Evolutionary conservation across 495 filamentous ascomycete genomes (phyloP).

Genomic region (Emericellopsis terricola): DNA sequence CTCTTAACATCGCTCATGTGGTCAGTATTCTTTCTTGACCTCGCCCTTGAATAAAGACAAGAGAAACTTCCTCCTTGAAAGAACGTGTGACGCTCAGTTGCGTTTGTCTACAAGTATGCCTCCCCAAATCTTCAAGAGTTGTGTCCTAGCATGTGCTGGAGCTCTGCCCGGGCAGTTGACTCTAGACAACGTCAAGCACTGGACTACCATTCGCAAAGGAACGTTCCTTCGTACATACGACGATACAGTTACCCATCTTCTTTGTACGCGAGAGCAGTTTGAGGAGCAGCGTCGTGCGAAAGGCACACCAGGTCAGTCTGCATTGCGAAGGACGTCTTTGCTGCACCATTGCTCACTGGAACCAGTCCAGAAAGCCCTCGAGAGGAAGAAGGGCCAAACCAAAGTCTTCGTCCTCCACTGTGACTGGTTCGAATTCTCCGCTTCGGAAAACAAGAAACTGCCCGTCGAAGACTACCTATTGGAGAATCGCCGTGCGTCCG

Average conservation of each 20-base stretch:
- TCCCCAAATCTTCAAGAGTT: conserved; percentile 11
- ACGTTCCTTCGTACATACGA: conserved; percentile 7
- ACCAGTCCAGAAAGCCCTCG: conserved; percentile 1
- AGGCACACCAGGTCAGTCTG: too few species aligned
- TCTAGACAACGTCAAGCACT: conserved; percentile 12
- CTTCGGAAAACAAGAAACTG: conserved; percentile 4
- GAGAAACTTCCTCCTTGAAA: background rate
- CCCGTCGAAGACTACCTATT: conserved; percentile 10
- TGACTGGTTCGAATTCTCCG: conserved; percentile 24
- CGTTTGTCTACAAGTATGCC: too few species aligned
- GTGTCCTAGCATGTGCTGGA: conserved; percentile 13
- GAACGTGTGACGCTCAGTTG: too few species aligned
- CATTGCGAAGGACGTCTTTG: too few species aligned
- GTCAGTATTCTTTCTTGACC: background rate
- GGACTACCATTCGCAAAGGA: conserved; percentile 13
- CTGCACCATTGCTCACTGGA: too few species aligned
- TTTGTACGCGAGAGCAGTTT: conserved; percentile 15
- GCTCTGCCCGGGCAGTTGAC: conserved; percentile 12
- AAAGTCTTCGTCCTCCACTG: conserved; percentile 13
- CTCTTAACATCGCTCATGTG: background rate
- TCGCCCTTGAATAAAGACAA: background rate
- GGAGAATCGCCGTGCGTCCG: background rate
- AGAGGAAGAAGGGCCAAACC: conserved; percentile 2
- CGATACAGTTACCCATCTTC: conserved; percentile 16
- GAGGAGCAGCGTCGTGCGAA: too few species aligned